Evolutionary conservation across 768 basidiomycete genomes (phyloP).

Genomic region (Gyrodon lividus): DNA sequence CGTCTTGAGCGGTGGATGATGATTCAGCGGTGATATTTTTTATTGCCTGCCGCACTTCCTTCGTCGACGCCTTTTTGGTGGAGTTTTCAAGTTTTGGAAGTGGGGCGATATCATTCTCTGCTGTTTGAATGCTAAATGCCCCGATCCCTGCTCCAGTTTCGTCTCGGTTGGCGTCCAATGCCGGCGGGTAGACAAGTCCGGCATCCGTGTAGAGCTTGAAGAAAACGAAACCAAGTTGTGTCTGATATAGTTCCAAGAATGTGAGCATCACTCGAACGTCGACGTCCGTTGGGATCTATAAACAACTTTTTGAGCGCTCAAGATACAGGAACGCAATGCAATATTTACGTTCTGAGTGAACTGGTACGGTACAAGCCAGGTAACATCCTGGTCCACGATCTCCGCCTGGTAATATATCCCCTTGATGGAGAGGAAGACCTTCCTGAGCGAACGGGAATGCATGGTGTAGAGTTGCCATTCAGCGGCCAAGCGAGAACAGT

Average conservation of each 20-base stretch:
- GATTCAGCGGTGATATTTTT: slow-evolving; percentile 40
- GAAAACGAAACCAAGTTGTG: slow-evolving; percentile 90
- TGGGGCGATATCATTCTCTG: slow-evolving; percentile 23
- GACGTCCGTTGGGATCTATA: slow-evolving; percentile 88
- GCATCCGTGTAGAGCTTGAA: slow-evolving; percentile 98
- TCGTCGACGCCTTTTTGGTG: slow-evolving; percentile 47
- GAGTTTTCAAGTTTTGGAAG: slow-evolving; percentile 16
- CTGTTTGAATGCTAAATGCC: slow-evolving; percentile 74
- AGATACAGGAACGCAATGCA: slow-evolving; percentile 1
- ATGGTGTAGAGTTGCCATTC: slow-evolving; percentile 98
- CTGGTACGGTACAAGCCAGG: slow-evolving; percentile 96
- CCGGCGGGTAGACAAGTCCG: slow-evolving; percentile 93
- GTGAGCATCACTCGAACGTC: slow-evolving; percentile 98
- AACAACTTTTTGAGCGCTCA: slow-evolving; percentile 8
- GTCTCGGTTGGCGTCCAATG: slow-evolving; percentile 78
- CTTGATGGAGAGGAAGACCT: slow-evolving; percentile 95
- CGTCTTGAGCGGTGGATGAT: slow-evolving; percentile 32
- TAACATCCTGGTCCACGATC: slow-evolving; percentile 87
- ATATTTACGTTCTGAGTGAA: slow-evolving; percentile 87
- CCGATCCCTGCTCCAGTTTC: slow-evolving; percentile 86
- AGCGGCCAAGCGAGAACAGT: slow-evolving; percentile 84
- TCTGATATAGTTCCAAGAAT: slow-evolving; percentile 97
- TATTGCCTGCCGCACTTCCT: slow-evolving; percentile 50
- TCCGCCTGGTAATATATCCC: slow-evolving; percentile 98
- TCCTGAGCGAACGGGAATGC: slow-evolving; percentile 79